A percentile compares a stretch with the other conserved stretches of the same genome.
These are phyloP conservation scores for Nothopassalora personata DNA, from an alignment of 2,329 filamentous ascomycete species.

Conservation along the genomic window DNA sequence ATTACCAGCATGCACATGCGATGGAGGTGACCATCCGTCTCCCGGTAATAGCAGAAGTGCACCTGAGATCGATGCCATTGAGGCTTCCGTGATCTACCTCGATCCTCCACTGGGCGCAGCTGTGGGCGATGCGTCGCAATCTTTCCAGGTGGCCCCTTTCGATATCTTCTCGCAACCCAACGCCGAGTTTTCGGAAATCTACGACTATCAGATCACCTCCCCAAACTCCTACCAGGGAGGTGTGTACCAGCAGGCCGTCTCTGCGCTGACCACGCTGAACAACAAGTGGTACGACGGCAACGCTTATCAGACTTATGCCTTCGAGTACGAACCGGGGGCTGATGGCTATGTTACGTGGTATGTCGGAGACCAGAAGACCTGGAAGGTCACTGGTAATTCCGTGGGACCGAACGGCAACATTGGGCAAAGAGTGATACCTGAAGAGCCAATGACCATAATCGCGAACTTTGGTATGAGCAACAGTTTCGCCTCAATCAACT, in stretches of 20 bases:
- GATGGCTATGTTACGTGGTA: constrained; percentile 63
- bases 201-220: constrained; percentile 52
- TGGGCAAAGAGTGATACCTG: constrained; percentile 58
- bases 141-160: constrained; percentile 63
- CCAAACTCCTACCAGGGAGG: constrained; percentile 60
- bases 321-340: constrained; percentile 58
- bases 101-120: constrained; percentile 44
- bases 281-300: constrained; percentile 63
- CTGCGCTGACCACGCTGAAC: constrained; percentile 56
- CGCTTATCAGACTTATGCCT: constrained; percentile 57
- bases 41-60: constrained; percentile 61
- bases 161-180: constrained; percentile 62
- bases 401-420: constrained; percentile 66
- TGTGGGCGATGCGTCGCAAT: constrained; percentile 59
- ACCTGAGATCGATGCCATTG: constrained; percentile 67
- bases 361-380: constrained; percentile 60
- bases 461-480: constrained; percentile 67
- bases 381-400: constrained; percentile 56
- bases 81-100: constrained; percentile 57
- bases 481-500: constrained; percentile 59
- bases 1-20: constrained; percentile 63
- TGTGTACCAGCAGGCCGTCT: constrained; percentile 59
- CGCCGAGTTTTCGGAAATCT: constrained; percentile 58
- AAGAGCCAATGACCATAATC: constrained; percentile 63
- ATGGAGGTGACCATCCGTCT: constrained; percentile 58